Percentiles rank a stretch among this genome's conserved stretches.
These are phyloP conservation scores for Aquilaria yunnanensis DNA, from an alignment of 345 rosid species.

Conservation along the genomic window DNA sequence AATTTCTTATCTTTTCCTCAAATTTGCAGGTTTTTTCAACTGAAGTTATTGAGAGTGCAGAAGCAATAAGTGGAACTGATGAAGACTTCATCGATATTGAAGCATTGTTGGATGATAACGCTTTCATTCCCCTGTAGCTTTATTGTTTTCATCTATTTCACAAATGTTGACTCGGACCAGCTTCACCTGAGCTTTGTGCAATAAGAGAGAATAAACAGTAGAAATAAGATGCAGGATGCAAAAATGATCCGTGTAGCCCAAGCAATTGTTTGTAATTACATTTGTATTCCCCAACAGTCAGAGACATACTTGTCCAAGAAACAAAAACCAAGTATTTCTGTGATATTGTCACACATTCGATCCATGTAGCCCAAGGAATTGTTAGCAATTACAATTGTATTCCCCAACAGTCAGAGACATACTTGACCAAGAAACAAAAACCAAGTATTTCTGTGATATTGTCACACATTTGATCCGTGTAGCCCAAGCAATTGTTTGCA, in stretches of 20 bases:
- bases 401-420: constrained; percentile 16
- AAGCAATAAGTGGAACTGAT: constrained; percentile 35
- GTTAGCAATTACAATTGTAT: constrained; percentile 8
- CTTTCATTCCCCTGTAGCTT: constrained; percentile 24
- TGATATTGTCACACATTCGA: constrained; percentile 2
- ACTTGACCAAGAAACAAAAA: constrained; percentile 25
- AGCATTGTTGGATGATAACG: constrained; percentile 43
- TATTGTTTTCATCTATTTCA: neutral
- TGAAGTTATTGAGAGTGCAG: constrained; percentile 26
- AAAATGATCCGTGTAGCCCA: neutral
- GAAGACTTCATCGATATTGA: constrained; percentile 55
- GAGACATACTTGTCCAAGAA: constrained; percentile 25
- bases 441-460: constrained; percentile 17
- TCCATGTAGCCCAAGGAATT: neutral
- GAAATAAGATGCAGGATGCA: neutral
- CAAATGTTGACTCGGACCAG: no score
- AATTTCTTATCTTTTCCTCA: neutral
- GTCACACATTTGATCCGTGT: no score
- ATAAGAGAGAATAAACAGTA: neutral
- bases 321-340: constrained; percentile 16
- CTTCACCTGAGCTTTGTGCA: neutral
- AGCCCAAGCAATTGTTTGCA: neutral
- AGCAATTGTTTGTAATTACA: constrained; percentile 2
- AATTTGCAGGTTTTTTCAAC: constrained; percentile 30
- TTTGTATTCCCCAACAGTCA: constrained; percentile 12